Percentiles rank a stretch among this genome's conserved stretches.
These are phyloP conservation scores for Globisporangium apiculatum DNA, from an alignment of 352 stramenopile species.

Conservation along the genomic window DNA sequence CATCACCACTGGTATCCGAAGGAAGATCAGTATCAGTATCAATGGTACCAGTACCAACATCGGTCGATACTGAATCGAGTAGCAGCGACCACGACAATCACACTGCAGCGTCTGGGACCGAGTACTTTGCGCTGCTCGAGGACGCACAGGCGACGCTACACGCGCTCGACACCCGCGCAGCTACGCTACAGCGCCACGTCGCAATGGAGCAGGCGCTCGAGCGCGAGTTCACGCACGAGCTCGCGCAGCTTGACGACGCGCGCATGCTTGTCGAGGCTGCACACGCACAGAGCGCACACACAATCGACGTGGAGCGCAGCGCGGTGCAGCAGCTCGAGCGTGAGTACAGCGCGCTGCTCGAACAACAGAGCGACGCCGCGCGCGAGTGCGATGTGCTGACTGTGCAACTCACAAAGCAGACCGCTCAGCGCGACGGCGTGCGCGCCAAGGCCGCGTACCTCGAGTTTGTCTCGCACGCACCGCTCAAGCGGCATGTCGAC, in stretches of 20 bases:
- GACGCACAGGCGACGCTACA: constrained; percentile 14
- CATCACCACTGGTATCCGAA: too few relatives aligned
- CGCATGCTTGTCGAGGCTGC: constrained; percentile 24
- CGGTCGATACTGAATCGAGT: neutral
- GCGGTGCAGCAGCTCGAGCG: constrained; percentile 35
- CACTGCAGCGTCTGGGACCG: neutral
- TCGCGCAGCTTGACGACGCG: constrained; percentile 32
- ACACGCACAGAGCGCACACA: constrained; percentile 19
- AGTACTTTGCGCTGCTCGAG: constrained; percentile 22
- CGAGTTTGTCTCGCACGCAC: constrained; percentile 46
- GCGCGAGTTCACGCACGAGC: constrained; percentile 22
- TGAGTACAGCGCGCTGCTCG: constrained; percentile 37
- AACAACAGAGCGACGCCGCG: constrained; percentile 32
- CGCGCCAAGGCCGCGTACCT: constrained; percentile 43
- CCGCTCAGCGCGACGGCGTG: constrained; percentile 29
- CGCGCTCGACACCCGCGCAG: constrained; percentile 7
- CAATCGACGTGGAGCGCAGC: constrained; percentile 31
- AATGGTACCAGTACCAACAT: too few relatives aligned
- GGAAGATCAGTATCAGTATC: too few relatives aligned
- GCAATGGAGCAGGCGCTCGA: constrained; percentile 42
- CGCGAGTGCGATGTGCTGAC: constrained; percentile 38
- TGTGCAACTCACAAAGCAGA: constrained; percentile 33
- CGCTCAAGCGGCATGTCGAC: constrained; percentile 52
- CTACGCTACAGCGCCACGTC: constrained; percentile 22
- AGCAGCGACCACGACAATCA: neutral